phyloP scores from a whole-genome alignment of 176 grass and related monocot species.

The Puccinellia tenuiflora region DNA sequence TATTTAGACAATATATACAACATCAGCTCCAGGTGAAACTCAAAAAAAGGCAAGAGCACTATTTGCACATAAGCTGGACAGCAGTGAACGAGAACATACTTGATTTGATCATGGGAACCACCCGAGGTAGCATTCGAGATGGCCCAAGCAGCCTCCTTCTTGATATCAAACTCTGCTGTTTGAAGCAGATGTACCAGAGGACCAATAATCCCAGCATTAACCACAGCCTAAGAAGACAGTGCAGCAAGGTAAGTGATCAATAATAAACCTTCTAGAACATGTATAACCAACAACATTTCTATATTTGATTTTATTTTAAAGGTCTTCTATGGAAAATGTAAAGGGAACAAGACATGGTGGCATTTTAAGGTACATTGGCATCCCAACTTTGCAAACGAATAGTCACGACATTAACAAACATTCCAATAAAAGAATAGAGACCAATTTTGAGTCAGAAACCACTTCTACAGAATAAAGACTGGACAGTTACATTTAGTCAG shows the following conservation, averaged over 20 bases:
- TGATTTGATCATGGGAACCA: conserved; percentile 86
- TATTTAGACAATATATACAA: conserved; percentile 15
- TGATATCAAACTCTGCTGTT: conserved; percentile 97
- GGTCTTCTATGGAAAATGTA: background rate
- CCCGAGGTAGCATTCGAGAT: conserved; percentile 97
- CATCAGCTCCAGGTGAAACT: background rate
- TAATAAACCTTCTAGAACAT: background rate
- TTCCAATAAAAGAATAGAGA: background rate
- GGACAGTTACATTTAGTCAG: background rate
- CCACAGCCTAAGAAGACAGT: conserved; percentile 58
- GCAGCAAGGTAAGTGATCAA: conserved; percentile 9
- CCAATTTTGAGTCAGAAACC: background rate
- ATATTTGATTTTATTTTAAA: background rate
- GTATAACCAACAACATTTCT: background rate
- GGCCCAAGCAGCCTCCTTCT: conserved; percentile 98
- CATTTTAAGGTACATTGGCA: background rate
- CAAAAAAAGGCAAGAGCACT: background rate
- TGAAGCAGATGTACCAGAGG: conserved; percentile 84
- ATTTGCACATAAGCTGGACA: background rate
- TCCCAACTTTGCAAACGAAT: background rate
- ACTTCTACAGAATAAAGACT: background rate
- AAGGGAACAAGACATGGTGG: background rate
- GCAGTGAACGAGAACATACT: conserved; percentile 28
- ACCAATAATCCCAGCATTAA: conserved; percentile 70
- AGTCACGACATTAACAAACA: background rate